These are phyloP conservation scores for Plasmodium vinckei DNA, from an alignment of 169 alveolate genomes.

Conservation along the genomic window DNA sequence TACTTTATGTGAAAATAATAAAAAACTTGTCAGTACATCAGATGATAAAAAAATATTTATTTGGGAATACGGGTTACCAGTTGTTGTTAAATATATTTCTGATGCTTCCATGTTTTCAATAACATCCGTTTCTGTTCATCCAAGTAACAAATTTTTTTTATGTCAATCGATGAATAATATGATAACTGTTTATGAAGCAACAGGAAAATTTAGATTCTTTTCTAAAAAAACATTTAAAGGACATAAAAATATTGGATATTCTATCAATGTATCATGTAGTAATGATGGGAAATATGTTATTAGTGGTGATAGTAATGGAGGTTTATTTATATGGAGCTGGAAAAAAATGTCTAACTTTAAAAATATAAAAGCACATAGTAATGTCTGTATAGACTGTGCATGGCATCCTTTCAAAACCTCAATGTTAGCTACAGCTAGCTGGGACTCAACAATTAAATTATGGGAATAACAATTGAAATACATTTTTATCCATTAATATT, in stretches of 20 bases:
- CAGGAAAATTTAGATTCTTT: constrained; percentile 89
- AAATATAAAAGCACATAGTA: constrained; percentile 94
- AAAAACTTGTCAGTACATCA: constrained; percentile 94
- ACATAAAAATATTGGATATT: constrained; percentile 94
- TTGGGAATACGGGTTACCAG: constrained; percentile 98
- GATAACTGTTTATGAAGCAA: constrained; percentile 95
- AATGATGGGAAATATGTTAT: constrained; percentile 96
- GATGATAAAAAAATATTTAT: constrained; percentile 96
- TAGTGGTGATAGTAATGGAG: constrained; percentile 97
- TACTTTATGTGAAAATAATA: constrained; percentile 93
- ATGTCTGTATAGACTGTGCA: constrained; percentile 94
- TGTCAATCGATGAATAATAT: constrained; percentile 96
- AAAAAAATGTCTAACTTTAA: constrained; percentile 93
- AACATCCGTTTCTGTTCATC: constrained; percentile 94
- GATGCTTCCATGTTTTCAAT: constrained; percentile 96
- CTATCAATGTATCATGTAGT: constrained; percentile 94
- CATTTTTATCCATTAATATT: neutral
- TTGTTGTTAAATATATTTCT: constrained; percentile 95
- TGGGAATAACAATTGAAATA: constrained; percentile 91
- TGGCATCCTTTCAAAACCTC: constrained; percentile 97
- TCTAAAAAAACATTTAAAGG: constrained; percentile 96
- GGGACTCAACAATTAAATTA: constrained; percentile 97
- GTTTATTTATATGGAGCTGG: constrained; percentile 97
- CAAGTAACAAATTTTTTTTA: constrained; percentile 94
- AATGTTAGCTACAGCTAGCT: constrained; percentile 95